phyloP scores from a whole-genome alignment of 73 alveolate genomes.

The Stentor coeruleus region DNA sequence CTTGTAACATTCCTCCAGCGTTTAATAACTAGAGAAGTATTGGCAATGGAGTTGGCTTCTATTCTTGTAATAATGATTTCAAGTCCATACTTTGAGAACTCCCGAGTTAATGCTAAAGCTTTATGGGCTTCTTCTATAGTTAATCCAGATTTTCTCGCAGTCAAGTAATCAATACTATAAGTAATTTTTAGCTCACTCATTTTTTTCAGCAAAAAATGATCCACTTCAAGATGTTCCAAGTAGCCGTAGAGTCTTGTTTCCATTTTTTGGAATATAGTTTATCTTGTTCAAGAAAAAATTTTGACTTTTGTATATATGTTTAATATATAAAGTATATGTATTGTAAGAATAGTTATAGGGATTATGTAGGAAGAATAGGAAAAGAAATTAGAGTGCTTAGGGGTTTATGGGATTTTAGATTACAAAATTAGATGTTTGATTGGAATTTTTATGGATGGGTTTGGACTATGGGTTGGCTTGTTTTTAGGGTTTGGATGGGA shows the following conservation, averaged over 20 bases:
- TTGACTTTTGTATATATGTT: too few relatives aligned
- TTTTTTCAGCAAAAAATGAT: background rate
- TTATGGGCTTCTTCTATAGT: background rate
- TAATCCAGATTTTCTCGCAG: background rate
- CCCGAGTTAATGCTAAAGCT: background rate
- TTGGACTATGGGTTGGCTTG: too few relatives aligned
- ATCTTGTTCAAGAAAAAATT: too few relatives aligned
- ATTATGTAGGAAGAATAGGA: too few relatives aligned
- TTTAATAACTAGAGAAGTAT: background rate
- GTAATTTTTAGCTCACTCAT: background rate
- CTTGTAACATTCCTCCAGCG: background rate
- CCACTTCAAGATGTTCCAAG: conserved; percentile 3
- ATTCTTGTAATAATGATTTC: background rate
- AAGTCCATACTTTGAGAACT: background rate
- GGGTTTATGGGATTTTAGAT: too few relatives aligned
- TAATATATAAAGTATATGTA: too few relatives aligned
- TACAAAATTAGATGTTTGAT: too few relatives aligned
- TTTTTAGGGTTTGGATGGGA: too few relatives aligned
- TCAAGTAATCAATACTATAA: background rate
- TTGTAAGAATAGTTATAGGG: too few relatives aligned
- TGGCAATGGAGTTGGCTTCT: background rate
- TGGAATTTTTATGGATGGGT: too few relatives aligned
- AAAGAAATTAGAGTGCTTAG: too few relatives aligned
- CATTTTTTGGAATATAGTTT: background rate
- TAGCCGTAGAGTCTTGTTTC: background rate